Conservation (phyloP, 306 rosid species). For the Rosa lucieae region DNA sequence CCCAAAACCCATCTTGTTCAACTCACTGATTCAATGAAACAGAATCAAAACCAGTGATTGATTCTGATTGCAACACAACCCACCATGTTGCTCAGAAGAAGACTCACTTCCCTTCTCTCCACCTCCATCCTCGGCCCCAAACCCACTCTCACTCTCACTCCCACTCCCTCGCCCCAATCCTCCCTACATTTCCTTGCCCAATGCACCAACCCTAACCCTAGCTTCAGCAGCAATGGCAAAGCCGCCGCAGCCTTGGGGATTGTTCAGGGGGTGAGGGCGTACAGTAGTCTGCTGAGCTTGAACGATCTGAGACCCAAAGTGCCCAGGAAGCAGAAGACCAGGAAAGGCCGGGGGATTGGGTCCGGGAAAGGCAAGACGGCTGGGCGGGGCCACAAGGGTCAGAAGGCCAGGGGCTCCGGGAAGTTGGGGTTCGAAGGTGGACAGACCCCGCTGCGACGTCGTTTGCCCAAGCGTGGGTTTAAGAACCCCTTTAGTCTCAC, state of each 20-base stretch:
- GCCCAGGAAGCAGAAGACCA: conserved; percentile 84
- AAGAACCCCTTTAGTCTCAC: conserved; percentile 87
- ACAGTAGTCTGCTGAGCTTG: conserved; percentile 74
- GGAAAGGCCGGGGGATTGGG: conserved; percentile 98
- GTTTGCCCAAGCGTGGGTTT: conserved; percentile 90
- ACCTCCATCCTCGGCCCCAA: conserved; percentile 20
- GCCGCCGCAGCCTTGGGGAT: neutral
- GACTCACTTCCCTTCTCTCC: conserved; percentile 33
- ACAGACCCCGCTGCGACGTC: conserved; percentile 90
- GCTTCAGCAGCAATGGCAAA: neutral
- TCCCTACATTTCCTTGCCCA: conserved; percentile 8
- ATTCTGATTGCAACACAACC: neutral
- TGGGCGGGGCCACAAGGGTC: conserved; percentile 98
- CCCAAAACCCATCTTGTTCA: neutral
- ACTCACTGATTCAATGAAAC: neutral
- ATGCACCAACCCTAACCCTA: conserved; percentile 16
- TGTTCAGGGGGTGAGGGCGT: conserved; percentile 56
- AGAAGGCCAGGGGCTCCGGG: conserved; percentile 83
- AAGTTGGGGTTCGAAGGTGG: conserved; percentile 96
- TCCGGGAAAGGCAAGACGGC: conserved; percentile 98
- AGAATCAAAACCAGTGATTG: neutral
- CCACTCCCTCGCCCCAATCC: conserved; percentile 6
- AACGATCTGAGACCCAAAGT: conserved; percentile 82
- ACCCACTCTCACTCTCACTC: conserved; percentile 4
- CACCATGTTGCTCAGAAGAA: conserved; percentile 37